These are phyloP conservation scores for Colletotrichum chlorophyti DNA, from an alignment of 2,329 filamentous ascomycete species.

Conservation along the genomic window DNA sequence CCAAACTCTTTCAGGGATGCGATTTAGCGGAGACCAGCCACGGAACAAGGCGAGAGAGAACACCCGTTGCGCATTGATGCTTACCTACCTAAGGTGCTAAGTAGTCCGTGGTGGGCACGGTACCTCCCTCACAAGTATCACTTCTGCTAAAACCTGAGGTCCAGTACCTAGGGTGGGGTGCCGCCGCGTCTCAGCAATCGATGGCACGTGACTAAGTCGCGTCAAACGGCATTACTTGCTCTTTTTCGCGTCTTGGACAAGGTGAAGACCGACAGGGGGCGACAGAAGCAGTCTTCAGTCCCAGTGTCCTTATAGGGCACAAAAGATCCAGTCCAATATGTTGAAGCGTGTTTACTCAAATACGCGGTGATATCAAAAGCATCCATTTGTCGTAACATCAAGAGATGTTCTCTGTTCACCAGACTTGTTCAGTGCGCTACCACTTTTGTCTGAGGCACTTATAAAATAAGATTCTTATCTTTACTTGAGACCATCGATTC, in stretches of 20 bases:
- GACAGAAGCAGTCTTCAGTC: background rate
- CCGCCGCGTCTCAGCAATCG: background rate
- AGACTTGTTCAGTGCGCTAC: too few relatives aligned
- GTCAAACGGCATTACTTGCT: constrained; percentile 2
- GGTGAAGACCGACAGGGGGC: constrained; percentile 10
- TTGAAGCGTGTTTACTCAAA: too few relatives aligned
- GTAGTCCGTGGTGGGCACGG: too few relatives aligned
- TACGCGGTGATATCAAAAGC: too few relatives aligned
- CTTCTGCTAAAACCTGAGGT: background rate
- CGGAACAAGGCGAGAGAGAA: constrained; percentile 25
- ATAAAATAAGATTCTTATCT: too few relatives aligned
- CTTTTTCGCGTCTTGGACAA: constrained; percentile 12
- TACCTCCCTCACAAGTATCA: background rate
- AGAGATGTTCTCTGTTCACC: too few relatives aligned
- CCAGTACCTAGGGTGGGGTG: background rate
- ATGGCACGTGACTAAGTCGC: constrained; percentile 17
- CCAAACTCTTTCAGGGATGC: constrained; percentile 30
- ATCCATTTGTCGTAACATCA: too few relatives aligned
- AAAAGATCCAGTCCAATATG: too few relatives aligned
- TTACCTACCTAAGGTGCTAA: too few relatives aligned
- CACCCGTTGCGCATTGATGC: constrained; percentile 19
- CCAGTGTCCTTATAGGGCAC: too few relatives aligned
- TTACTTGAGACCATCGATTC: too few relatives aligned
- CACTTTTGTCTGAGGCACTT: too few relatives aligned
- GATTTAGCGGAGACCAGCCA: constrained; percentile 30